Evolutionary conservation across 2,329 filamentous ascomycete species (phyloP).

Genomic region (Arthrobotrys musiformis): DNA sequence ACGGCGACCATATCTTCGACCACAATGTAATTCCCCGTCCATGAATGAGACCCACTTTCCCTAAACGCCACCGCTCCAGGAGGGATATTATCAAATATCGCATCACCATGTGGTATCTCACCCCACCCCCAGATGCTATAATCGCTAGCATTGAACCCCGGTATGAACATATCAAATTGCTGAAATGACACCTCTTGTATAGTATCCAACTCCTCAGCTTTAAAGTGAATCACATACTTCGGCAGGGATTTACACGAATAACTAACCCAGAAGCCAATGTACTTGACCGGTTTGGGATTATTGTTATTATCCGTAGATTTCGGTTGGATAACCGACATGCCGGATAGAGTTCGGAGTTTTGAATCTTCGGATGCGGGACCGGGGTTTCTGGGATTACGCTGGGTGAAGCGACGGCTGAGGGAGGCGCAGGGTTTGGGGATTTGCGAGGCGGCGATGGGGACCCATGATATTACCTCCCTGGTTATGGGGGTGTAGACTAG

Average conservation of each 20-base stretch:
- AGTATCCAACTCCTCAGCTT: not conserved
- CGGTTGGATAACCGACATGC: not conserved
- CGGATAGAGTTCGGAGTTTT: not conserved
- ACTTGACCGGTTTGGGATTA: not conserved
- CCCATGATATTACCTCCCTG: not conserved
- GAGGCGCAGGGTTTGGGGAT: not conserved
- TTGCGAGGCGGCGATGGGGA: not conserved
- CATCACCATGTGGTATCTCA: slow-evolving; percentile 9
- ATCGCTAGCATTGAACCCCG: not conserved
- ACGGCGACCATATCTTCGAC: not conserved
- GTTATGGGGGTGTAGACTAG: not conserved
- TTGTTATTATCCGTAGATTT: not conserved
- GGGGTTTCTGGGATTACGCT: not conserved
- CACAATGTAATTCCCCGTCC: slow-evolving; percentile 14
- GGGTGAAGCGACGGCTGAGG: not conserved
- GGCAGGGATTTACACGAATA: slow-evolving; percentile 2
- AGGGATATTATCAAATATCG: not conserved
- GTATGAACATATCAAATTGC: not conserved
- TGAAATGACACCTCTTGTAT: not conserved
- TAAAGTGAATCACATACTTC: slow-evolving; percentile 6
- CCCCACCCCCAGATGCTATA: slow-evolving; percentile 17
- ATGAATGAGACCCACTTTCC: not conserved
- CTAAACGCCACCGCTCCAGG: not conserved
- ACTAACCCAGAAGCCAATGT: slow-evolving; percentile 10
- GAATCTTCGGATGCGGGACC: not conserved